These are phyloP conservation scores for Suaeda aralocaspica DNA, from an alignment of 148 eudicot genomes.

Conservation along the genomic window DNA sequence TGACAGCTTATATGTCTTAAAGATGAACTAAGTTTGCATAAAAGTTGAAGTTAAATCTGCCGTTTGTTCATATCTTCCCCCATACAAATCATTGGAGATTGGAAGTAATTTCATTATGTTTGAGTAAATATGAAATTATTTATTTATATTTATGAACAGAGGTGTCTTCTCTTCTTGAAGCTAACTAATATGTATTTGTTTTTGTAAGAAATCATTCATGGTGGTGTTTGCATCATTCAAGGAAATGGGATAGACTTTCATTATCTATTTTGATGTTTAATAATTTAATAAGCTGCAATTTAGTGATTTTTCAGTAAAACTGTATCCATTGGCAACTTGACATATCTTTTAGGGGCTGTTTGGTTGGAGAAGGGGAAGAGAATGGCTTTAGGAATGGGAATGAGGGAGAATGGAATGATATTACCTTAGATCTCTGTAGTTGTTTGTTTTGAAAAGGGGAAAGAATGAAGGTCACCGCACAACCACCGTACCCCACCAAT, in stretches of 20 bases:
- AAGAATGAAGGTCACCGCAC: too few relatives aligned
- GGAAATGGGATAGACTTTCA: background rate
- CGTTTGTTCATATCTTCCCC: background rate
- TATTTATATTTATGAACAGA: background rate
- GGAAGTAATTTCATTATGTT: background rate
- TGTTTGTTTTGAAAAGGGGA: too few relatives aligned
- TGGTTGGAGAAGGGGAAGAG: too few relatives aligned
- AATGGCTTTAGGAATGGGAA: too few relatives aligned
- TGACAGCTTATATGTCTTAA: background rate
- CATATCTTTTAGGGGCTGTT: too few relatives aligned
- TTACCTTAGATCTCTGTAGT: too few relatives aligned
- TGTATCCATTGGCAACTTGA: too few relatives aligned
- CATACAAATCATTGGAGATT: background rate
- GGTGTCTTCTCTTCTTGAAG: background rate
- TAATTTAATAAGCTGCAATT: background rate
- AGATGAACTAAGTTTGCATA: background rate
- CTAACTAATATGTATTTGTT: background rate
- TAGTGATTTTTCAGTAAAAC: background rate
- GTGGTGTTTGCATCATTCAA: background rate
- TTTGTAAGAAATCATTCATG: background rate
- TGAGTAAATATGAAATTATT: background rate
- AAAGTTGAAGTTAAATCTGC: background rate
- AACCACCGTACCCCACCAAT: too few relatives aligned
- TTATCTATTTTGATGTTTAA: background rate
- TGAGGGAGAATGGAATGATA: too few relatives aligned